phyloP scores from a whole-genome alignment of 495 filamentous ascomycete species.

The Neurospora sp. region DNA sequence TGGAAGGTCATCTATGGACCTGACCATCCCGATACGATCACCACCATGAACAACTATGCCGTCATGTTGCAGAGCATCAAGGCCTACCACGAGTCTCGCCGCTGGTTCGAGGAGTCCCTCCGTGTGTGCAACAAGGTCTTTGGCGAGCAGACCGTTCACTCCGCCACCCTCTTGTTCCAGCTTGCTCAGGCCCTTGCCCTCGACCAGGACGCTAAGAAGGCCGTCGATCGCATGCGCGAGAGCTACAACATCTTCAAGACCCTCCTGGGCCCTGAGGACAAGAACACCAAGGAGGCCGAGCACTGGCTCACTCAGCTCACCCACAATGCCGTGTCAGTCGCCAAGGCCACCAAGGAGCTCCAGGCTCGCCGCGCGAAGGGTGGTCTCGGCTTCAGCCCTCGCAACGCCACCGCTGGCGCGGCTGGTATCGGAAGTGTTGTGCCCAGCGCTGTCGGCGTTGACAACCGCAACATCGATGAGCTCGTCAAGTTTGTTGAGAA shows the following conservation, averaged over 20 bases:
- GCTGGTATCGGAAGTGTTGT: slow-evolving; percentile 19
- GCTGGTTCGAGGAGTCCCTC: slow-evolving; percentile 94
- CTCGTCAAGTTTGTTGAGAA: slow-evolving; percentile 14
- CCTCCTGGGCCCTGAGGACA: slow-evolving; percentile 75
- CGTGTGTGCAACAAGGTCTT: slow-evolving; percentile 77
- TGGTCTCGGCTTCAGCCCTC: slow-evolving; percentile 35
- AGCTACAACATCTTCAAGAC: slow-evolving; percentile 88
- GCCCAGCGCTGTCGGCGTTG: slow-evolving; percentile 4
- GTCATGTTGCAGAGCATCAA: slow-evolving; percentile 96
- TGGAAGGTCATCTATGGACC: slow-evolving; percentile 96
- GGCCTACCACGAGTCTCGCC: slow-evolving; percentile 80
- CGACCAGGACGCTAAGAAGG: slow-evolving; percentile 82
- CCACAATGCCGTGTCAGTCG: slow-evolving; percentile 84
- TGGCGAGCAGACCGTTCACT: slow-evolving; percentile 77
- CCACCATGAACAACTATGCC: slow-evolving; percentile 95
- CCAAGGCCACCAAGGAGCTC: slow-evolving; percentile 81
- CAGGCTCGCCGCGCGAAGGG: slow-evolving; percentile 57
- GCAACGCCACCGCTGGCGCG: slow-evolving; percentile 38
- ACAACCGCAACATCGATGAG: slow-evolving; percentile 15
- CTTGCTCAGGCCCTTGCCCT: slow-evolving; percentile 88
- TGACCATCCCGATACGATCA: slow-evolving; percentile 94
- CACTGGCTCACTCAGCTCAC: slow-evolving; percentile 95
- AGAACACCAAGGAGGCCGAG: slow-evolving; percentile 91
- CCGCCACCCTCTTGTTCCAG: slow-evolving; percentile 95
- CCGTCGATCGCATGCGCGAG: slow-evolving; percentile 86